phyloP scores from a whole-genome alignment of 2,329 filamentous ascomycete genomes.

The Xylariaceae sp. region DNA sequence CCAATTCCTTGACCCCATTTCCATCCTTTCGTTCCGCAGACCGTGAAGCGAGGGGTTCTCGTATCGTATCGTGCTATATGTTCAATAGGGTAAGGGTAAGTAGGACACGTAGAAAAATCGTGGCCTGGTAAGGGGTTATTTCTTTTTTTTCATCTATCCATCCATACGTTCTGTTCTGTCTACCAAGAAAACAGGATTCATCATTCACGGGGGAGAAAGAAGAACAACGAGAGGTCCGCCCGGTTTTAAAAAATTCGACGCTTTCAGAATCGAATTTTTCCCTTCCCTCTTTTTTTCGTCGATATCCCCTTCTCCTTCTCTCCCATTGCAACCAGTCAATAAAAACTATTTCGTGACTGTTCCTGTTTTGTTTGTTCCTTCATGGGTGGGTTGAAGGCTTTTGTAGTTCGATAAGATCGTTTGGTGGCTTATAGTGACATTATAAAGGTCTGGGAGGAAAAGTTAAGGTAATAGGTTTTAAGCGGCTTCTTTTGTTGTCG shows the following conservation, averaged over 20 bases:
- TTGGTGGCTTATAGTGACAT: not conserved
- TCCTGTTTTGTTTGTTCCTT: not conserved
- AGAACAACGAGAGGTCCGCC: too few species aligned
- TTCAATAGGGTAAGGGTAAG: not conserved
- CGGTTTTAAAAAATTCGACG: too few species aligned
- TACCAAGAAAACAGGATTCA: constrained; percentile 5
- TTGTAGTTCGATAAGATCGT: not conserved
- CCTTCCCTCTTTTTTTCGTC: not conserved
- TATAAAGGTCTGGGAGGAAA: constrained; percentile 1
- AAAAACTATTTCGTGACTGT: too few species aligned
- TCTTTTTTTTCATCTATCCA: constrained; percentile 10
- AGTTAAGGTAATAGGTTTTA: not conserved
- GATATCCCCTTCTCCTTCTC: constrained; percentile 2
- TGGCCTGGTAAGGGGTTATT: constrained; percentile 4
- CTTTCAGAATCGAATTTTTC: not conserved
- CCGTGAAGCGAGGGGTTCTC: too few species aligned
- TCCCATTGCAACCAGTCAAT: constrained; percentile 9
- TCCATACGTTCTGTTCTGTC: constrained; percentile 7
- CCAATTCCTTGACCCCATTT: too few species aligned
- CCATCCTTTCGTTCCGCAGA: too few species aligned
- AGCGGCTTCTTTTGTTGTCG: not conserved
- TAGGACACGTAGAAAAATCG: not conserved
- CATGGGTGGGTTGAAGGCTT: not conserved
- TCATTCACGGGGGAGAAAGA: too few species aligned
- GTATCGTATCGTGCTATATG: too few species aligned